A percentile compares a stretch with the other conserved stretches of the same genome.
phyloP scores from a whole-genome alignment of 2,329 filamentous ascomycete species.

The Fusarium sp. region DNA sequence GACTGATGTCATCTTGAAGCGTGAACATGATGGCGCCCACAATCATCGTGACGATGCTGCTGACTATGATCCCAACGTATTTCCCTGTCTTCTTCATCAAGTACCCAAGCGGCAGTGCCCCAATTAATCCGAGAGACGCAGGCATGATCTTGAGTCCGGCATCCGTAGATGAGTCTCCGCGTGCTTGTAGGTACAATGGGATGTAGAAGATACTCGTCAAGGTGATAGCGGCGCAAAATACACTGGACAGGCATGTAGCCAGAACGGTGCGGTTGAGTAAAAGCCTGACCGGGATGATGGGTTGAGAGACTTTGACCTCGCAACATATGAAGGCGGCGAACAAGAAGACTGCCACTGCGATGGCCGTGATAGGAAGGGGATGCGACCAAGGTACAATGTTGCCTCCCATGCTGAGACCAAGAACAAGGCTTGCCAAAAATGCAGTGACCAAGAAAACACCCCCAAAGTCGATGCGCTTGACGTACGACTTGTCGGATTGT shows the following conservation, averaged over 20 bases:
- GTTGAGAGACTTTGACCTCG: conserved; percentile 71
- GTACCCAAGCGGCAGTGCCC: conserved; percentile 72
- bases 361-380: conserved; percentile 72
- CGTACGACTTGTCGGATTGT: conserved; percentile 70
- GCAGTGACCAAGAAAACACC: conserved; percentile 71
- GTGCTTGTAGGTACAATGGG: conserved; percentile 80
- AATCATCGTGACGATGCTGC: conserved; percentile 40
- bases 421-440: conserved; percentile 74
- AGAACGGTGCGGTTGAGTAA: conserved; percentile 76
- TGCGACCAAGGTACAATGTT: conserved; percentile 79
- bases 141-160: conserved; percentile 76
- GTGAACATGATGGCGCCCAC: conserved; percentile 52
- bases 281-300: conserved; percentile 80
- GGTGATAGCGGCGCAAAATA: conserved; percentile 77
- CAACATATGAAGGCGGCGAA: conserved; percentile 72
- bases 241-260: conserved; percentile 77
- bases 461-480: conserved; percentile 78
- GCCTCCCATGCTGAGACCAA: conserved; percentile 80
- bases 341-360: conserved; percentile 70
- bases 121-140: conserved; percentile 72
- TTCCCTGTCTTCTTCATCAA: conserved; percentile 79
- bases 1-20: neutral
- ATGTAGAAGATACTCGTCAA: conserved; percentile 67
- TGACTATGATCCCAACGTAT: conserved; percentile 60
- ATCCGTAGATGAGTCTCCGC: conserved; percentile 71